Evolutionary conservation across 1,284 basidiomycete species (phyloP), one percentile per base, ranked within the genome.

Genomic region (Apiotrichum veenhuisii): DNA sequence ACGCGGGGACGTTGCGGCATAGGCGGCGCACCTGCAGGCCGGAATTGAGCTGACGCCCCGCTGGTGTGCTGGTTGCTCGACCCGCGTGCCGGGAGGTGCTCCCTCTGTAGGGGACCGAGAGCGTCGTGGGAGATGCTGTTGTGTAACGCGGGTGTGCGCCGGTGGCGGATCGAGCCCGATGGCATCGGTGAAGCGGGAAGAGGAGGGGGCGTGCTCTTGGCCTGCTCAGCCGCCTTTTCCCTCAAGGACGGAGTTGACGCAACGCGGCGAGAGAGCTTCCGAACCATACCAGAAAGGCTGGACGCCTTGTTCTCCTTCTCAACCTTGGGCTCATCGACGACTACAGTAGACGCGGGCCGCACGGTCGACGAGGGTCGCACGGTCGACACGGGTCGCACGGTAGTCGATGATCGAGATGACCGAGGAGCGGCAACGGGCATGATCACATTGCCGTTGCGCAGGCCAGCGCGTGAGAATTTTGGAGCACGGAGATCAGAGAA

Each of bases 401-500:
- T n/a, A n/a, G 15, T 18, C 11, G 40, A 41, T 20, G 3, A 3
- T 41, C 3, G 43, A 27, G 38, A 18, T 15, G 22, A 15, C 34
- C 22, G n/a, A 30, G 51, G 36, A 9, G 58, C 58, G 0, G 58
- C 18, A 3, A 49, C 52, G 0, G 58, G 58, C 54, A 59, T 53
- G 43, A 59, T 40, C 5, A 59, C 54, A 11, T 51, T 54, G 14
- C 42, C 22, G 14, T 36, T 27, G 3, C 54, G 46, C 5, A 59
- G 46, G 2, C 40, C 40, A 1, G 47, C 23, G 12, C 58, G 58
- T 5, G 54, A 56, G 34, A 59, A 59, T 22, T 47, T 59, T 17
- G 58, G 58, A 22, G 58, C 50, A n/a, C 36, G 34, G 27, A 23
- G 23, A n/a, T 59, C 57, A 3, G 47, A 15, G 25, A 58, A 58